Base-by-base conservation (phyloP, 352 stramenopile species). In the Achlya hypogyna region DNA sequence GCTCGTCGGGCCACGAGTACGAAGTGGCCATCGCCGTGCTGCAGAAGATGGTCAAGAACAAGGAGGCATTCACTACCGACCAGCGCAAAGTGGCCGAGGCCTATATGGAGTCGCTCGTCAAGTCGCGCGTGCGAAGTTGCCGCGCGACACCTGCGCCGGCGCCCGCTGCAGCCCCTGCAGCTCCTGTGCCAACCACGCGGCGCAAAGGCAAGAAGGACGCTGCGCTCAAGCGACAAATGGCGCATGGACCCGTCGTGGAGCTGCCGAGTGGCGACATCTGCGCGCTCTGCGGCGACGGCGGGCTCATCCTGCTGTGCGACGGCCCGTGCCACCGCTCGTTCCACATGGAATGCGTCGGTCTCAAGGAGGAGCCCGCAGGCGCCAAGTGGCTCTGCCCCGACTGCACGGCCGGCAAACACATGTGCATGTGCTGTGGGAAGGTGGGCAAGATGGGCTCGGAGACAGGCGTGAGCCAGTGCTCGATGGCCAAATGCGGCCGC, bases 321-420 rank as follows among this genome's bases (percentile, higher is more conserved):
- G 91, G 91, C 8, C 87, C 86, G 16, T 98, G 91, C 66, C 90
- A 97, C 67, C 85, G 91, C 2, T 96, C 90, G 31, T 98, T 98
- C 70, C 91, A 98, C 73, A 67, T 95, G n/a, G 76, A 94, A 29
- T 98, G 91, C 75, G 78, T 97, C 23, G 87, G 88, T 8, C 89
- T 96, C 82, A 81, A 87, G 29, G 65, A 77, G 5, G 85, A 94
- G 27, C 84, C 86, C 0, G 84, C 89, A 16, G 88, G 93, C 49
- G 84, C 91, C 31, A 81, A 90, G 25, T 98, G 91, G 91, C 71
- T 96, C 28, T 98, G 91, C 35, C 89, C 88, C 6, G 89, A 97
- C 75, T 97, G 89, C 66, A 74, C 78, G 16, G 84, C 84, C 6
- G 87, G 88, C 22, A 88, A 87, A n/a, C 87, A 96, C 70, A 93